Percentiles rank a stretch among this genome's conserved stretches.
Evolutionary conservation across 495 filamentous ascomycete genomes (phyloP).

Genomic region (Tuber calosporum): DNA sequence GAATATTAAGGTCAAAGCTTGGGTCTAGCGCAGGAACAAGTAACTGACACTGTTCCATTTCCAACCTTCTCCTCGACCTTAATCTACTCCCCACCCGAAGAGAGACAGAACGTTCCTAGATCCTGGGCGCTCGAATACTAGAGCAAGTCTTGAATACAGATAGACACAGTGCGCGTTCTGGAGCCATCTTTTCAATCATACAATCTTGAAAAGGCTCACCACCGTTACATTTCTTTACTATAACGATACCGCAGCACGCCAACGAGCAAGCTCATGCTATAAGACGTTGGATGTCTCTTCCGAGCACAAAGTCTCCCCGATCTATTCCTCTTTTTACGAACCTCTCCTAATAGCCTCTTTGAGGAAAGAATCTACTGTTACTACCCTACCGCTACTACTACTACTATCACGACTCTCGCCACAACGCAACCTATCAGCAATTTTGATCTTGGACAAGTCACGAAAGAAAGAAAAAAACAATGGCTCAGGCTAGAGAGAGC

Average conservation of each 20-base stretch:
- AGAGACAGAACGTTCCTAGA: constrained; percentile 1
- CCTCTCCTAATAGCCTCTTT: constrained; percentile 14
- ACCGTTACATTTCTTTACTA: constrained; percentile 23
- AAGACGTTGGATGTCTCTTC: constrained; percentile 39
- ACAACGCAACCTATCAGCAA: not conserved
- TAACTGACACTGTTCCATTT: not conserved
- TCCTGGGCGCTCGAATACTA: not conserved
- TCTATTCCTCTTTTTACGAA: constrained; percentile 15
- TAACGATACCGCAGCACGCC: constrained; percentile 1
- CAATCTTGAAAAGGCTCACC: constrained; percentile 8
- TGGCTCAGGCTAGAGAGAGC: constrained; percentile 53
- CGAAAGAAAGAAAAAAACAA: constrained; percentile 35
- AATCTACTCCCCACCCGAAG: not conserved
- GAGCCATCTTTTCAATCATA: not conserved
- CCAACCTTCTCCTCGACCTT: not conserved
- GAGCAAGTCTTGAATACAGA: not conserved
- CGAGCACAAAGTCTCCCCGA: constrained; percentile 21
- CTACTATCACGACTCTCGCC: not conserved
- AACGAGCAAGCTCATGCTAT: constrained; percentile 9
- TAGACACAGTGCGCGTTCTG: not conserved
- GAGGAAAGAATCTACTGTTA: constrained; percentile 6
- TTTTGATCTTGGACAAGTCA: not conserved
- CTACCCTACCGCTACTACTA: not conserved
- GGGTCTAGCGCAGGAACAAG: not conserved
- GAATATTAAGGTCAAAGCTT: not conserved